phyloP scores from a whole-genome alignment of 2,329 filamentous ascomycete genomes.

The Pseudogymnoascus sp. region DNA sequence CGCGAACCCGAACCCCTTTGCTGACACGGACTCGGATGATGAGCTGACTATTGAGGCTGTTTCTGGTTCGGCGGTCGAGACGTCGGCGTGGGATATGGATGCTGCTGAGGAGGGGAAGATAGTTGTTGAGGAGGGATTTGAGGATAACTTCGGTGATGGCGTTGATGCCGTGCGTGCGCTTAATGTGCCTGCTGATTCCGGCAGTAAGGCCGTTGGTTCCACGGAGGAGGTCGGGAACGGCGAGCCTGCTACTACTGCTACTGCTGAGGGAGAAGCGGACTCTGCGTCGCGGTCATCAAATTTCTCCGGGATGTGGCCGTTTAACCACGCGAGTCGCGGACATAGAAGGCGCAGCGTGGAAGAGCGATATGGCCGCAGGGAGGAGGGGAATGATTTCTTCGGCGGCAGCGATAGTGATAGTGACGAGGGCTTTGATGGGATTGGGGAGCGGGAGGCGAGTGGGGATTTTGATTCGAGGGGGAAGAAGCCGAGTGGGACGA shows the following conservation, averaged over 20 bases:
- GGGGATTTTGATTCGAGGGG: constrained; percentile 10
- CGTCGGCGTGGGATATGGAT: neutral
- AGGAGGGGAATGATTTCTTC: constrained; percentile 8
- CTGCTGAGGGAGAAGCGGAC: neutral
- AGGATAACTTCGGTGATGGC: neutral
- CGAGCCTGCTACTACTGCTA: neutral
- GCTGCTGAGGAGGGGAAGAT: neutral
- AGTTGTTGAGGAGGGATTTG: neutral
- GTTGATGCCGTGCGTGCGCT: neutral
- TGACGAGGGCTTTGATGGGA: constrained; percentile 15
- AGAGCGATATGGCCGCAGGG: neutral
- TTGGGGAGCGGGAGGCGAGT: constrained; percentile 10
- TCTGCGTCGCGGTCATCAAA: neutral
- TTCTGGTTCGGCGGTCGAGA: neutral
- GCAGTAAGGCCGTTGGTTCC: neutral
- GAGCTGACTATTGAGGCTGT: constrained; percentile 19
- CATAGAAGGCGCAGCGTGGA: neutral
- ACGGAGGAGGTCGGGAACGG: neutral
- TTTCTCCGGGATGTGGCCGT: constrained; percentile 1
- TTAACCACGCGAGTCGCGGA: neutral
- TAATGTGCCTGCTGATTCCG: neutral
- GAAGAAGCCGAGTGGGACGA: constrained; percentile 23
- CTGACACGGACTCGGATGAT: constrained; percentile 20
- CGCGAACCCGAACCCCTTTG: constrained; percentile 24
- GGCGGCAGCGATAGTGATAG: constrained; percentile 20